These are phyloP conservation scores for Kentomonas sorsogonicus DNA, from an alignment of 208 protist species.

Conservation along the genomic window DNA sequence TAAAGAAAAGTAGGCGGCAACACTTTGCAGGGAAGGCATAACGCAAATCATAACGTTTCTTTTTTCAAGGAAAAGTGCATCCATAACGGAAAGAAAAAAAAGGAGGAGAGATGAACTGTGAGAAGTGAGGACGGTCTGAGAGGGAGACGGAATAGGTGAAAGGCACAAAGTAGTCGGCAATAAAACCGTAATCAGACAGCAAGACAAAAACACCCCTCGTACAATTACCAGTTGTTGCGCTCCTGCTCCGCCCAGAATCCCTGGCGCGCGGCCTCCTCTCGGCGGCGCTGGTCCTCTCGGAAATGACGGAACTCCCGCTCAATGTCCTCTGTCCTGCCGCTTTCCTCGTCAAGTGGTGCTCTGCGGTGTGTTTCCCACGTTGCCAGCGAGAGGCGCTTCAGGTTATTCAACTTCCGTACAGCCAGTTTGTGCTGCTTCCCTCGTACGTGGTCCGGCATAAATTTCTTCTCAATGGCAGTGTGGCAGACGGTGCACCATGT, in stretches of 20 bases:
- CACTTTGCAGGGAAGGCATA: no score
- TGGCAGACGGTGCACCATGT: conserved; percentile 81
- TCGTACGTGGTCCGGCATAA: conserved; percentile 32
- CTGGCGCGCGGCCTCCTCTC: conserved; percentile 32
- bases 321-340: conserved; percentile 36
- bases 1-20: no score
- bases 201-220: neutral
- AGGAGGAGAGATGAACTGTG: neutral
- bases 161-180: neutral
- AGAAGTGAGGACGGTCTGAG: neutral
- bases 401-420: conserved; percentile 49
- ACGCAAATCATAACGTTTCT: no score
- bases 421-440: conserved; percentile 49
- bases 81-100: conserved; percentile 10
- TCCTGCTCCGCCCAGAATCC: conserved; percentile 8
- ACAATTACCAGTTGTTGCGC: neutral
- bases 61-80: neutral
- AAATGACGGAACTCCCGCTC: conserved; percentile 59
- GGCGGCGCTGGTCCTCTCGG: conserved; percentile 44
- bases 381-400: conserved; percentile 60
- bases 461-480: conserved; percentile 38
- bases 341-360: conserved; percentile 59
- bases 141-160: neutral
- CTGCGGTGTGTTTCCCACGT: conserved; percentile 80
- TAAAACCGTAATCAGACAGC: conserved; percentile 1